Evolutionary conservation across 1,139 yeast genomes (phyloP), one percentile per base, ranked within the genome.

Genomic region (Saccharomyces pastorianus): DNA sequence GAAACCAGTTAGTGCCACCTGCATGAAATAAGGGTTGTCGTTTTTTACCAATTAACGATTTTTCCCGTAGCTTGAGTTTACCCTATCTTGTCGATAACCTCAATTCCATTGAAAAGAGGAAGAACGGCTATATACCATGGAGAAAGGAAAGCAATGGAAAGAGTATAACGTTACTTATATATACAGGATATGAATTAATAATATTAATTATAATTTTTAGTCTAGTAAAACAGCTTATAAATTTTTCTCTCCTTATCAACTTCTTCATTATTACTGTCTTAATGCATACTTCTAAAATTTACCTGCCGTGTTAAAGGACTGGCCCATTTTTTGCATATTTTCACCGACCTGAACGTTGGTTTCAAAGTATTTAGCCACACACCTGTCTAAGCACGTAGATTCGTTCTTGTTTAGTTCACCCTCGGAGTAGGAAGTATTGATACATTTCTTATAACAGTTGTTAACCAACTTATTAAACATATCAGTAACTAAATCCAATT

Each of bases 301-400:
- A 53, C 73, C 73, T 59, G 74, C 74, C 44, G 71, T 66, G 44
- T 56, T 59, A 63, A 74, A 73, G 46, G 71, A 66, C 57, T 73
- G 85, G 51, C 91, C 91, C 72, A 85, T 73, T 67, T 81, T 79
- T 74, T 85, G 90, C 90, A 85, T 84, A 71, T 83, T 80, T 68
- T 91, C 97, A 63, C 98, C 98, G 60, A 95, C 96, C 76, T 90
- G 88, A 62, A 89, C 95, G 72, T 93, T 93, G 62, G 96, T 90
- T 66, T 90, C 97, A 65, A 95, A 95, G 75, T 93, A 93, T 74
- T 93, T 93, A 65, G 96, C 83, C 59, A 93, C 98, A 76, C 99
- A 93, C 78, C 99, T 85, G 76, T 93, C 99, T 63, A 95, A 80
- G 73, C 99, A 93, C 56, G 88, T 78, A 49, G 93, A 83, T 74